Evolutionary conservation across 179 eudicot genomes (phyloP).

Genomic region (Amaranthus tricolor): DNA sequence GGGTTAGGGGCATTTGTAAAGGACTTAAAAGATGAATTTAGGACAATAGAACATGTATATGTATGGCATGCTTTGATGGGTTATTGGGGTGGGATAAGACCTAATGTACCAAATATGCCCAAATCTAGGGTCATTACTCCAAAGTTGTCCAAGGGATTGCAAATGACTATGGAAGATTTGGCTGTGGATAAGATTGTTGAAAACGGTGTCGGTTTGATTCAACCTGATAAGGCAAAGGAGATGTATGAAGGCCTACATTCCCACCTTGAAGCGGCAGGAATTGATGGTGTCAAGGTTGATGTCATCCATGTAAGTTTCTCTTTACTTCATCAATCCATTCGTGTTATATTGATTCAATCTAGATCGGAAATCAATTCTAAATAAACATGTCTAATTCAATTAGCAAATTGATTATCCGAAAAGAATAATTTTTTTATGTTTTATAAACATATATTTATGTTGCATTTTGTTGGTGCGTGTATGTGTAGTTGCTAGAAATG

Average conservation of each 20-base stretch:
- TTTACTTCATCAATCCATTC: no score
- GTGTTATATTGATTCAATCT: no score
- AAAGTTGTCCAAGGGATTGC: slow-evolving; percentile 55
- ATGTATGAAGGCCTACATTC: slow-evolving; percentile 80
- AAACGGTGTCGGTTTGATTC: slow-evolving; percentile 72
- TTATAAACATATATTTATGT: not conserved
- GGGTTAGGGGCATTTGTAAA: slow-evolving; percentile 71
- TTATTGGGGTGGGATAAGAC: slow-evolving; percentile 80
- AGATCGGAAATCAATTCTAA: no score
- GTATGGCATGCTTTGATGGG: slow-evolving; percentile 89
- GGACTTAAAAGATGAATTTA: slow-evolving; percentile 56
- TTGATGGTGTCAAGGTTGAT: slow-evolving; percentile 83
- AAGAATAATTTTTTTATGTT: no score
- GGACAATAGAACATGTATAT: slow-evolving; percentile 61
- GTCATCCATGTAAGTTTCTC: slow-evolving; percentile 32
- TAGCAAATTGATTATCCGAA: no score
- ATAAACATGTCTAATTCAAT: no score
- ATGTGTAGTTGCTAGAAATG: slow-evolving; percentile 73
- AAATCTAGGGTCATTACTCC: slow-evolving; percentile 48
- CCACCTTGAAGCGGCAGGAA: slow-evolving; percentile 62
- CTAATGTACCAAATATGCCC: slow-evolving; percentile 48
- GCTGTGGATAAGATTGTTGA: slow-evolving; percentile 81
- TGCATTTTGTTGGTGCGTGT: not conserved
- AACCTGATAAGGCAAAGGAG: slow-evolving; percentile 51
- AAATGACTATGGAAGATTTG: slow-evolving; percentile 74